phyloP scores from a whole-genome alignment of 2,329 filamentous ascomycete species.

The Colletotrichum sp. region DNA sequence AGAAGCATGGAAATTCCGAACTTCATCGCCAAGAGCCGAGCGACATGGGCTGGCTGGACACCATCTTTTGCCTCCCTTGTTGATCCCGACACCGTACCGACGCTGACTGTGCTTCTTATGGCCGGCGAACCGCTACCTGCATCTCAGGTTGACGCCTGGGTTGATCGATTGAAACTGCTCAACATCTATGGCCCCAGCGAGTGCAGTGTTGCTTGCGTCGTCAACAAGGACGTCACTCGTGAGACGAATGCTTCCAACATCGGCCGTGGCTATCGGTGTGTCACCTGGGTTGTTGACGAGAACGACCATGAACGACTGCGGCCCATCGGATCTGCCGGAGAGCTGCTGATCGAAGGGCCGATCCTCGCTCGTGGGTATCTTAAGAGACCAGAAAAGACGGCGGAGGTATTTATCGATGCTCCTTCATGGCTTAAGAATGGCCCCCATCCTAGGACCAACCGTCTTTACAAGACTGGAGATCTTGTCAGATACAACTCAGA shows the following conservation, averaged over 20 bases:
- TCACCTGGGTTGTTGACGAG: conserved; percentile 26
- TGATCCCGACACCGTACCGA: conserved; percentile 17
- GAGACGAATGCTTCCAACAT: conserved; percentile 24
- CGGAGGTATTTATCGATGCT: not conserved
- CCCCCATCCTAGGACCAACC: conserved; percentile 19
- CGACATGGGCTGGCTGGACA: conserved; percentile 21
- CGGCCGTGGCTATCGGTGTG: conserved; percentile 1
- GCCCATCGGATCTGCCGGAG: conserved; percentile 24
- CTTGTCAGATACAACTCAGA: conserved; percentile 27
- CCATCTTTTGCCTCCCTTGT: conserved; percentile 19
- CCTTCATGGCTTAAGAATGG: conserved; percentile 24
- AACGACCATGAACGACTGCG: conserved; percentile 19
- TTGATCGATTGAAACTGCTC: not conserved
- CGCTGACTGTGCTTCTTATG: conserved; percentile 14
- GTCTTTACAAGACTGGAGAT: conserved; percentile 29
- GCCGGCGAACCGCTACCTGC: conserved; percentile 23
- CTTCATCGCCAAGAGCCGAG: conserved; percentile 20
- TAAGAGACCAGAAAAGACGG: not conserved
- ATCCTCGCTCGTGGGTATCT: not conserved
- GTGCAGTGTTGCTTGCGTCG: not conserved
- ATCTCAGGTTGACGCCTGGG: conserved; percentile 18
- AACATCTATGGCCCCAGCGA: not conserved
- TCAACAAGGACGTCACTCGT: not conserved
- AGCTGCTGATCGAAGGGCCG: conserved; percentile 24
- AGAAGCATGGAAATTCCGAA: conserved; percentile 23